phyloP scores from a whole-genome alignment of 1,139 yeast genomes.

The Kodamaea arcana region DNA sequence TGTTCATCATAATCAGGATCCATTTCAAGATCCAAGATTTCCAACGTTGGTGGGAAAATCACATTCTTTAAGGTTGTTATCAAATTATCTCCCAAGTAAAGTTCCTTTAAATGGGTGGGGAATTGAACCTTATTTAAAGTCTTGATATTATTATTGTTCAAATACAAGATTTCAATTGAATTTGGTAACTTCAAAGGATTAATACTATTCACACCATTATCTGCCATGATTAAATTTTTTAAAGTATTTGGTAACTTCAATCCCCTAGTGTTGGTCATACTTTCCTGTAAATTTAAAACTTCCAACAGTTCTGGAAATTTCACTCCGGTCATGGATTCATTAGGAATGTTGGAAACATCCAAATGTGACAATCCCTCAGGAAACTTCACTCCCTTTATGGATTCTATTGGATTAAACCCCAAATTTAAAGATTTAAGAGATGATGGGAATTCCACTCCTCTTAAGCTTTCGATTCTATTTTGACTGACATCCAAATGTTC shows the following conservation, averaged over 20 bases:
- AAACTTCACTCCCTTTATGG: slow-evolving; percentile 38
- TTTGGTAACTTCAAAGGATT: slow-evolving; percentile 45
- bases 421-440: slow-evolving; percentile 28
- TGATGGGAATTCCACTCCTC: slow-evolving; percentile 39
- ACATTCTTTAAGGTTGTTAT: slow-evolving; percentile 46
- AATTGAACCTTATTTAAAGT: slow-evolving; percentile 43
- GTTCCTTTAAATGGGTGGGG: slow-evolving; percentile 32
- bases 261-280: slow-evolving; percentile 47
- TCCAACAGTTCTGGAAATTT: slow-evolving; percentile 41
- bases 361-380: slow-evolving; percentile 36
- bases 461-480: slow-evolving; percentile 38
- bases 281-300: slow-evolving; percentile 38
- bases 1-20: slow-evolving; percentile 40
- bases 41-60: slow-evolving; percentile 34
- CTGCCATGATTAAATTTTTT: slow-evolving; percentile 31
- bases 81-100: slow-evolving; percentile 41
- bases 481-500: slow-evolving; percentile 35
- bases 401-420: slow-evolving; percentile 42
- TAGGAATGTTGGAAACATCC: slow-evolving; percentile 43
- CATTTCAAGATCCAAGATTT: slow-evolving; percentile 41
- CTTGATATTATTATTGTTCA: slow-evolving; percentile 42
- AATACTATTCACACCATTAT: slow-evolving; percentile 44
- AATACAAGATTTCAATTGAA: slow-evolving; percentile 33
- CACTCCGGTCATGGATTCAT: slow-evolving; percentile 47
- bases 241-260: slow-evolving; percentile 36